phyloP scores from a whole-genome alignment of 495 filamentous ascomycete genomes.

The Aspergillus nidulans region DNA sequence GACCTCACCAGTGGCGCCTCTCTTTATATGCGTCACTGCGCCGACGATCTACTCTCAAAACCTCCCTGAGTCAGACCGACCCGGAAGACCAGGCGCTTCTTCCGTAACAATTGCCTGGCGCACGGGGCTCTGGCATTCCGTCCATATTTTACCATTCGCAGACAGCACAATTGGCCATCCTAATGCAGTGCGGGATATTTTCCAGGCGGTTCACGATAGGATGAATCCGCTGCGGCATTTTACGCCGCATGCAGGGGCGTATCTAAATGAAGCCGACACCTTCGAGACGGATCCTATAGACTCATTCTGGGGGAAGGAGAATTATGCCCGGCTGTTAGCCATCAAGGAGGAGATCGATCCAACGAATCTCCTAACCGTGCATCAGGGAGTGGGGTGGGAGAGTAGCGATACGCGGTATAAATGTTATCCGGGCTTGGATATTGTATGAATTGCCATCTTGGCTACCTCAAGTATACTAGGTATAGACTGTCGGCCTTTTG shows the following conservation, averaged over 20 bases:
- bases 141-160: slow-evolving; percentile 25
- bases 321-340: slow-evolving; percentile 32
- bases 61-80: slow-evolving; percentile 27
- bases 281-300: slow-evolving; percentile 42
- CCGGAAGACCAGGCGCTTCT: slow-evolving; percentile 19
- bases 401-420: neutral
- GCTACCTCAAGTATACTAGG: neutral
- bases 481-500: neutral
- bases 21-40: slow-evolving; percentile 32
- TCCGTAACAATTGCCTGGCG: slow-evolving; percentile 38
- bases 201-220: slow-evolving; percentile 30
- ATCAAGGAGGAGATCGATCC: slow-evolving; percentile 48
- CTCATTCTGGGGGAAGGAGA: slow-evolving; percentile 44
- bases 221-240: slow-evolving; percentile 27
- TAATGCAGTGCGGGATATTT: slow-evolving; percentile 27
- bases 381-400: slow-evolving; percentile 7
- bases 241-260: slow-evolving; percentile 40
- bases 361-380: slow-evolving; percentile 31
- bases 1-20: neutral
- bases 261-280: slow-evolving; percentile 44
- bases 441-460: neutral
- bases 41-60: slow-evolving; percentile 27
- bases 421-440: slow-evolving; percentile 2
- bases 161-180: slow-evolving; percentile 33
- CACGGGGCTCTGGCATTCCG: slow-evolving; percentile 35